Base-by-base conservation (phyloP, 2,329 filamentous ascomycete genomes). In the Purpureocillium takamizusanense region DNA sequence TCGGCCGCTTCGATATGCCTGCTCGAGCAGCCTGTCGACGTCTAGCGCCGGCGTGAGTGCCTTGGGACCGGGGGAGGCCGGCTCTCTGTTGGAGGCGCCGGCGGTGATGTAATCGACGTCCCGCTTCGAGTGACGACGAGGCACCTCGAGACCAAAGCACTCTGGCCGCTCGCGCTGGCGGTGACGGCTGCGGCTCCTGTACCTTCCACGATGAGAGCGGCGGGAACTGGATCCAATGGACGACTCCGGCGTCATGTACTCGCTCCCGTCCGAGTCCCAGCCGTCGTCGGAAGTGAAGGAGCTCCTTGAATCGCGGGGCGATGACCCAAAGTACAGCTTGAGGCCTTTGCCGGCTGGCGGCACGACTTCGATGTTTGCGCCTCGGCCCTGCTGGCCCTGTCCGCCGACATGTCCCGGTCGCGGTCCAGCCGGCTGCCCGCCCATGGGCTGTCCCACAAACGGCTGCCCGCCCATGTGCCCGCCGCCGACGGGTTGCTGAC, bases 231-330 rank as follows among this genome's bases (percentile, higher is more conserved):
- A 47, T 11, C 41, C 38, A 10, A 44, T 23, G 4, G 52, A 52
- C 2, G 51, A 50, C 10, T 36, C 33, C 6, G 45, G 43, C 2
- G 51, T 53, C n/a, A 33, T 41, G 31, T 29, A 37, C 5, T 45
- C 44, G 33, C 42, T 46, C 16, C 9, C 35, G 4, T 40, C 35
- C 5, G 42, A 43, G 4, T 42, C 40, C 25, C 15, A 42, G 8
- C 25, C 27, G 14, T 31, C 38, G 3, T 29, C 39, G 5, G 43
- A 44, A 13, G 38, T 31, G 21, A 33, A 31, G 13, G 47, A 53
- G 21, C 45, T 48, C 7, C 40, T 23, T 25, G 51, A 50, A 14
- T 43, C 41, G 16, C 27, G 41, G 28, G 35, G 25, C 4, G 36
- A 40, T 5, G 6, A 5, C n/a, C 35, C 39, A 12, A 15, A 12